Percentiles rank a stretch among this genome's conserved stretches.
Evolutionary conservation across 305 asterid genomes (phyloP).

Genomic region (Andrographis paniculata): DNA sequence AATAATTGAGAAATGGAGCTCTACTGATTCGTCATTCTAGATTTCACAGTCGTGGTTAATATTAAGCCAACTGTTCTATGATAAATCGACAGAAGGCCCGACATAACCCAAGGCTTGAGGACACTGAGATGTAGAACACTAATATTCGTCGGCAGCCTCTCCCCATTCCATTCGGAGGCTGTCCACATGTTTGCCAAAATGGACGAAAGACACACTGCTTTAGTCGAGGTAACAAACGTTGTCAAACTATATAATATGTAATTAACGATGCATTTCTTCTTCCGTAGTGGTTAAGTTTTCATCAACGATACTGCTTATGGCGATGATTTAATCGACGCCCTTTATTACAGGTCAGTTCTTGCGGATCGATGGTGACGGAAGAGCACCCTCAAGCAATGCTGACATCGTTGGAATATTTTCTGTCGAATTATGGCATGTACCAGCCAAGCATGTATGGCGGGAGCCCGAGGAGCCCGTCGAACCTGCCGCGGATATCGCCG

Average conservation of each 20-base stretch:
- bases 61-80: too few species aligned
- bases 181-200: conserved; percentile 58
- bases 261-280: too few species aligned
- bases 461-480: conserved; percentile 72
- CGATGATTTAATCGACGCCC: too few species aligned
- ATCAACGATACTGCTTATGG: too few species aligned
- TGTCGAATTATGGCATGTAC: conserved; percentile 54
- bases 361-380: conserved; percentile 85
- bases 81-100: too few species aligned
- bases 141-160: conserved; percentile 61
- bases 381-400: conserved; percentile 85
- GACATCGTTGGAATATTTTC: conserved; percentile 62
- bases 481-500: conserved; percentile 59
- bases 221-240: conserved; percentile 53
- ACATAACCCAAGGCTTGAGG: conserved; percentile 51
- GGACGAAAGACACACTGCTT: conserved; percentile 59
- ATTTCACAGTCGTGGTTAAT: too few species aligned
- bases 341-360: conserved; percentile 68
- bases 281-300: too few species aligned
- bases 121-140: conserved; percentile 55
- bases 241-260: too few species aligned
- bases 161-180: conserved; percentile 62
- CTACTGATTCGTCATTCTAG: too few species aligned
- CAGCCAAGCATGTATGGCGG: conserved; percentile 43
- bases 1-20: too few species aligned